phyloP scores from a whole-genome alignment of 306 rosid species.

The Fragaria nilgerrensis region DNA sequence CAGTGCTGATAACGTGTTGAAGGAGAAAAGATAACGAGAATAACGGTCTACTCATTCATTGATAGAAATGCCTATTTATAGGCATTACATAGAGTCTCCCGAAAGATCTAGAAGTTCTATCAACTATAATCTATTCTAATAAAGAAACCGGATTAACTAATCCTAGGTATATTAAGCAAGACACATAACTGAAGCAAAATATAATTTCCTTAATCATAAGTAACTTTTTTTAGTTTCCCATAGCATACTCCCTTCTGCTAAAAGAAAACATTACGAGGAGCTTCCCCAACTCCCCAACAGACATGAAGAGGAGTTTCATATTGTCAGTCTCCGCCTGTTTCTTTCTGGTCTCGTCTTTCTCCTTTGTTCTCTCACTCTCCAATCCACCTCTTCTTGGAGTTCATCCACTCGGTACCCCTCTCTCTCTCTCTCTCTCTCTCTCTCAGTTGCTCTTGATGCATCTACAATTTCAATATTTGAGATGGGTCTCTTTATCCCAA shows the following conservation, averaged over 20 bases:
- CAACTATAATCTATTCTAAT: no score
- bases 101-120: no score
- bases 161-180: no score
- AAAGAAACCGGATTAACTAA: no score
- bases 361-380: conserved; percentile 27
- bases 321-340: conserved; percentile 35
- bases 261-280: not conserved
- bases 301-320: conserved; percentile 26
- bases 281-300: not conserved
- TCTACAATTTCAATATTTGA: conserved; percentile 12
- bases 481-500: conserved; percentile 13
- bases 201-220: no score
- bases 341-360: conserved; percentile 33
- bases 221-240: no score
- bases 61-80: no score
- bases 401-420: conserved; percentile 67
- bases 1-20: no score
- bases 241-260: not conserved
- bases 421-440: conserved; percentile 11
- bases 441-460: not conserved
- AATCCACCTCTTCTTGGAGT: conserved; percentile 50
- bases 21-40: no score
- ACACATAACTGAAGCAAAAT: no score
- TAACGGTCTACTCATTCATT: no score
- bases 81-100: no score